A percentile compares a stretch with the other conserved stretches of the same genome.
Conservation (phyloP, 1,284 basidiomycete genomes). For the Heterobasidion occidentale region DNA sequence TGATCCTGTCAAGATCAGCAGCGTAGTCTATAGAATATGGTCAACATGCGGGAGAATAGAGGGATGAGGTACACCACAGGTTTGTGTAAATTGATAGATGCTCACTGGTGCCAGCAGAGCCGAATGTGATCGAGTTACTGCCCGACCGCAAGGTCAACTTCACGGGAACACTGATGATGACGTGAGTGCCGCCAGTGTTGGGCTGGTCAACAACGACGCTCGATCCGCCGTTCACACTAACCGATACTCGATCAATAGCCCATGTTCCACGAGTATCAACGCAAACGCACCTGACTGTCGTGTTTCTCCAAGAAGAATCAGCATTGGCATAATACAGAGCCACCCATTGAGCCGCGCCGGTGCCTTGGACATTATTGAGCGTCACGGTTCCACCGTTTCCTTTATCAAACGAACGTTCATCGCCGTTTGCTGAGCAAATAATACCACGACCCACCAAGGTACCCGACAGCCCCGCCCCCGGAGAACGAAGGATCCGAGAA, state of each 20-base stretch:
- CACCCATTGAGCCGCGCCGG: constrained; percentile 48
- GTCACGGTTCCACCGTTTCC: constrained; percentile 52
- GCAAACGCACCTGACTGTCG: constrained; percentile 42
- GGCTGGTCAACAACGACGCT: constrained; percentile 47
- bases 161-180: constrained; percentile 49
- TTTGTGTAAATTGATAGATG: not conserved
- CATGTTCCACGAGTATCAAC: no score
- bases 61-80: not conserved
- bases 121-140: constrained; percentile 44
- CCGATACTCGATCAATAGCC: no score
- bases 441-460: constrained; percentile 20
- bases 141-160: constrained; percentile 42
- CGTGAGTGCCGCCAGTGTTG: constrained; percentile 43
- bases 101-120: constrained; percentile 43
- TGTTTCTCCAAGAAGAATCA: constrained; percentile 50
- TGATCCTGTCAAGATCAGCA: constrained; percentile 54
- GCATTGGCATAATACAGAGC: constrained; percentile 51
- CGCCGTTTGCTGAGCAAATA: not conserved
- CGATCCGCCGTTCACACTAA: constrained; percentile 50
- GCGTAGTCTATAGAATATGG: constrained; percentile 36
- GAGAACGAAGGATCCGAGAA: constrained; percentile 40
- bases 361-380: constrained; percentile 50
- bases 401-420: constrained; percentile 17
- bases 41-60: not conserved
- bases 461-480: constrained; percentile 47